Evolutionary conservation across 306 rosid genomes (phyloP).

Genomic region (Senna tora): DNA sequence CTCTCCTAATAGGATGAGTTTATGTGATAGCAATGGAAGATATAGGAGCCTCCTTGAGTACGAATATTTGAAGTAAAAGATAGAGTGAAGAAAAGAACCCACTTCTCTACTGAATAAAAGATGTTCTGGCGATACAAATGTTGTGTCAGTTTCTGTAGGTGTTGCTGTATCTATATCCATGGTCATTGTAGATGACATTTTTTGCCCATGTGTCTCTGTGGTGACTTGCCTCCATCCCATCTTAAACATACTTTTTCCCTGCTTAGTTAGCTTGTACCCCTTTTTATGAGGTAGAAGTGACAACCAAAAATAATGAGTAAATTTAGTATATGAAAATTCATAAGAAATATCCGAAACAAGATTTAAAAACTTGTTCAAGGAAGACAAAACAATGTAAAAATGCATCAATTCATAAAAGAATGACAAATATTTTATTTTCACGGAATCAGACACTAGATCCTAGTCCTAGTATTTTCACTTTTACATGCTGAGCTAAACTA

Average conservation of each 20-base stretch:
- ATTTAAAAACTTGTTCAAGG: slow-evolving; percentile 11
- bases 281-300: slow-evolving; percentile 46
- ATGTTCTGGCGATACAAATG: slow-evolving; percentile 49
- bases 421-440: slow-evolving; percentile 6
- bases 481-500: not conserved
- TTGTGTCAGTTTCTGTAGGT: slow-evolving; percentile 41
- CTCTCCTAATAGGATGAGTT: slow-evolving; percentile 3
- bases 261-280: slow-evolving; percentile 93
- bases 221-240: slow-evolving; percentile 78
- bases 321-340: slow-evolving; percentile 22
- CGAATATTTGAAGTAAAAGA: slow-evolving; percentile 8
- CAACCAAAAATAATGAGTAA: slow-evolving; percentile 34
- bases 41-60: slow-evolving; percentile 27
- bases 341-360: slow-evolving; percentile 14
- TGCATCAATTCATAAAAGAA: slow-evolving; percentile 14
- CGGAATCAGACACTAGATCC: not conserved
- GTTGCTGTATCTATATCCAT: slow-evolving; percentile 53
- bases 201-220: slow-evolving; percentile 52
- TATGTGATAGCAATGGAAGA: not conserved
- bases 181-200: slow-evolving; percentile 78
- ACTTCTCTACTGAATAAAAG: slow-evolving; percentile 73
- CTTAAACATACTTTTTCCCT: slow-evolving; percentile 65
- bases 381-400: slow-evolving; percentile 7
- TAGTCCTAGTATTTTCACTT: not conserved
- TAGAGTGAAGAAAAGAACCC: slow-evolving; percentile 39